phyloP scores from a whole-genome alignment of 768 basidiomycete species.

The Panaeolus cyanescens region DNA sequence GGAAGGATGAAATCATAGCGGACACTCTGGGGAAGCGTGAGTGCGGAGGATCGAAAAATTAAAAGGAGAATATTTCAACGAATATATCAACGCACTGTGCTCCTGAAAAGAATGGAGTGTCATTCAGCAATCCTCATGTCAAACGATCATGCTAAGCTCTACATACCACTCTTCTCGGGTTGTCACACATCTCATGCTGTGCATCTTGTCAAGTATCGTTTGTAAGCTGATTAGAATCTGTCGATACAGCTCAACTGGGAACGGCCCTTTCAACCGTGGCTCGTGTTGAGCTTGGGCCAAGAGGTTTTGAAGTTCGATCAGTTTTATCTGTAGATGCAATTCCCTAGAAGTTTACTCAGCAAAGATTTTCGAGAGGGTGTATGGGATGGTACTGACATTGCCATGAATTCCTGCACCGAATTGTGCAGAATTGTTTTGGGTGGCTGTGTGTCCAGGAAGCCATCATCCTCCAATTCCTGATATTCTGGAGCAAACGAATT shows the following conservation, averaged over 20 bases:
- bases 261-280: slow-evolving; percentile 93
- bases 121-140: slow-evolving; percentile 9
- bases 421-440: slow-evolving; percentile 48
- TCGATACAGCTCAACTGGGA: slow-evolving; percentile 85
- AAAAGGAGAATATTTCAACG: not conserved
- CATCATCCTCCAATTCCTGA: slow-evolving; percentile 28
- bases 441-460: slow-evolving; percentile 7
- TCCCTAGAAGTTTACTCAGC: slow-evolving; percentile 60
- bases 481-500: slow-evolving; percentile 73
- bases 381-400: slow-evolving; percentile 60
- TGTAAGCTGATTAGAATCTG: slow-evolving; percentile 82
- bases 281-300: slow-evolving; percentile 90
- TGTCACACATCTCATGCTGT: slow-evolving; percentile 97
- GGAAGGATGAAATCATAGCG: slow-evolving; percentile 87
- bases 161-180: slow-evolving; percentile 90
- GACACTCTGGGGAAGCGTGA: slow-evolving; percentile 55
- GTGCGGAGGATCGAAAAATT: not conserved
- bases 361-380: not conserved
- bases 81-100: slow-evolving; percentile 56
- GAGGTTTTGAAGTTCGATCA: slow-evolving; percentile 85
- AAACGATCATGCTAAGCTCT: slow-evolving; percentile 2
- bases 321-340: slow-evolving; percentile 87
- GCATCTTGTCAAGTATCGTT: slow-evolving; percentile 84
- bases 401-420: slow-evolving; percentile 87
- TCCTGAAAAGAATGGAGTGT: slow-evolving; percentile 43